These are phyloP conservation scores for Rutidosis leptorrhynchoides DNA, from an alignment of 129 eudicot genomes.

Conservation along the genomic window DNA sequence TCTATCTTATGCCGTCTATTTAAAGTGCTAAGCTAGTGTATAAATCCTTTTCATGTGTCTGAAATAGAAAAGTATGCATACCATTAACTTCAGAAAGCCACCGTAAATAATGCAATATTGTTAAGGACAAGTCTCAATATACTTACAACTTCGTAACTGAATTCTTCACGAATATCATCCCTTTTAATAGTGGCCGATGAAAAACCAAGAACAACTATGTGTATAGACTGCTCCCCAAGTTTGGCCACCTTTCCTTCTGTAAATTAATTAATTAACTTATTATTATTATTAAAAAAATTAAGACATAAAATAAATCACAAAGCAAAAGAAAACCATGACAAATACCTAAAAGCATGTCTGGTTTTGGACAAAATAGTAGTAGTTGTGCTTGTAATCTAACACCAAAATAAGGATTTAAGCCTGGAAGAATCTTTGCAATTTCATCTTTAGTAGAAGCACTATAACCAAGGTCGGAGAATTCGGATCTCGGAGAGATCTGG, in stretches of 20 bases:
- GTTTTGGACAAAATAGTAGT: slow-evolving; percentile 78
- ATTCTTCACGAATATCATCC: slow-evolving; percentile 77
- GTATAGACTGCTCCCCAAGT: slow-evolving; percentile 61
- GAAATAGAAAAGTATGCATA: slow-evolving; percentile 30
- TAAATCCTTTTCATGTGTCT: slow-evolving; percentile 65
- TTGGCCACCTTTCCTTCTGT: slow-evolving; percentile 92
- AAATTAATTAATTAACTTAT: too few relatives aligned
- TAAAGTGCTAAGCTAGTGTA: slow-evolving; percentile 52
- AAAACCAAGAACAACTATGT: slow-evolving; percentile 81
- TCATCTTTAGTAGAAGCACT: slow-evolving; percentile 39
- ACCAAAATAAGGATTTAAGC: slow-evolving; percentile 63
- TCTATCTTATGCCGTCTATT: slow-evolving; percentile 66
- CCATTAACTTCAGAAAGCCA: background rate
- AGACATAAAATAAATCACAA: background rate
- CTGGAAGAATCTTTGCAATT: slow-evolving; percentile 63
- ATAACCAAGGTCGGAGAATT: too few relatives aligned
- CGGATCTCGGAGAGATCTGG: too few relatives aligned
- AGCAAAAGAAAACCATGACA: background rate
- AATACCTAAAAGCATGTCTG: slow-evolving; percentile 65
- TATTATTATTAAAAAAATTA: background rate
- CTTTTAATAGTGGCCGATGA: slow-evolving; percentile 68
- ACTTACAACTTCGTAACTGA: slow-evolving; percentile 66
- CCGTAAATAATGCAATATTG: background rate
- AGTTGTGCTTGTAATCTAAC: slow-evolving; percentile 55
- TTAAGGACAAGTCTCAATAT: background rate